Evolutionary conservation across 805 yeast genomes (phyloP).

Genomic region (Wickerhamiella dianesei): DNA sequence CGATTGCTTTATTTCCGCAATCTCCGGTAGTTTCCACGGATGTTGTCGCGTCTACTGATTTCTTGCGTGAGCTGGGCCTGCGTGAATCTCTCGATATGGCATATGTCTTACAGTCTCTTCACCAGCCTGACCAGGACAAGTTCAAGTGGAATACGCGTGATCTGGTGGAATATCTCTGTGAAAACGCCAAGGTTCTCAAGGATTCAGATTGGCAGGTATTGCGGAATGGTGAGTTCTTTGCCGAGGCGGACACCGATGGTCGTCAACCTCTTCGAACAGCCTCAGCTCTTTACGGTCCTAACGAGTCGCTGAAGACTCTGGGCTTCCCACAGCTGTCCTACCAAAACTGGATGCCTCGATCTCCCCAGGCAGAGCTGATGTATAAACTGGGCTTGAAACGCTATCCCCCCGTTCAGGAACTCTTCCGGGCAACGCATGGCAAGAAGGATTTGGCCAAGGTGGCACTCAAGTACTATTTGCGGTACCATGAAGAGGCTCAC

Average conservation of each 20-base stretch:
- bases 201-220: conserved; percentile 24
- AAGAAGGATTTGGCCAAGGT: conserved; percentile 6
- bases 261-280: conserved; percentile 6
- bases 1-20: conserved; percentile 26
- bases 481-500: conserved; percentile 18
- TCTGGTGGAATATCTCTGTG: conserved; percentile 24
- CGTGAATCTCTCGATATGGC: conserved; percentile 29
- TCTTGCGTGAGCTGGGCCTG: conserved; percentile 24
- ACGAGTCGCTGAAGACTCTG: conserved; percentile 16
- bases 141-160: conserved; percentile 27
- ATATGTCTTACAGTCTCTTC: conserved; percentile 25
- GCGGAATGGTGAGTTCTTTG: conserved; percentile 21
- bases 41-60: conserved; percentile 13
- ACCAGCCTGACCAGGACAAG: conserved; percentile 13
- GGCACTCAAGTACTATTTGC: conserved; percentile 23
- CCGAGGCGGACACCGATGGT: conserved; percentile 11
- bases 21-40: conserved; percentile 23
- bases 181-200: conserved; percentile 19
- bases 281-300: conserved; percentile 23
- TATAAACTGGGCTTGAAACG: conserved; percentile 22
- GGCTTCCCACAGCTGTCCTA: conserved; percentile 23
- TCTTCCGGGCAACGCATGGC: conserved; percentile 15
- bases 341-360: conserved; percentile 18
- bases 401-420: conserved; percentile 18
- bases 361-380: conserved; percentile 23